phyloP scores from a whole-genome alignment of 2,329 filamentous ascomycete species.

The Ophiostoma perfectum region DNA sequence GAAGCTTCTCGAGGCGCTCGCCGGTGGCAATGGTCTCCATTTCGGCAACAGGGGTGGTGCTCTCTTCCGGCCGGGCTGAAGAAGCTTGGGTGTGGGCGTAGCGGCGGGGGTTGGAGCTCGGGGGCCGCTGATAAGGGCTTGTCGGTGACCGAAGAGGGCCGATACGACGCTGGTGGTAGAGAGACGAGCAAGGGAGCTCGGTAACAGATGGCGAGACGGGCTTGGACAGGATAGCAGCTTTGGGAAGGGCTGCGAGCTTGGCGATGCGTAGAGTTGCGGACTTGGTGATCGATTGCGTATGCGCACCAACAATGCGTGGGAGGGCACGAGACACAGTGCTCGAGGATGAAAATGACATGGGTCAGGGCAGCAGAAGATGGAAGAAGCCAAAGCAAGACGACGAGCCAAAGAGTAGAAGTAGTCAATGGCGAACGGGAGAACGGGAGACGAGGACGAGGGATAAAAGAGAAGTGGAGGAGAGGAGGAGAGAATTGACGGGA shows the following conservation, averaged over 20 bases:
- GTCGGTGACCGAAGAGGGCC: no score
- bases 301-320: not conserved
- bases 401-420: not conserved
- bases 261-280: not conserved
- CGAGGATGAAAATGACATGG: conserved; percentile 13
- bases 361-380: not conserved
- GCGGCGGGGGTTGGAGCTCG: not conserved
- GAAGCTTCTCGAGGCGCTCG: conserved; percentile 66
- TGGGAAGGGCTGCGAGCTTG: not conserved
- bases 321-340: conserved; percentile 18
- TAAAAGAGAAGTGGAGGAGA: not conserved
- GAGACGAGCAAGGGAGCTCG: not conserved
- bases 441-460: not conserved
- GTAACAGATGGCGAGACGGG: not conserved
- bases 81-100: conserved; percentile 8
- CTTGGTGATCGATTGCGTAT: conserved; percentile 6
- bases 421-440: not conserved
- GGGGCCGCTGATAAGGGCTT: not conserved
- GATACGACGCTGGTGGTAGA: not conserved
- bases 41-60: conserved; percentile 25
- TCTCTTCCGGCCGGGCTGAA: conserved; percentile 12
- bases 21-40: conserved; percentile 80
- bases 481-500: not conserved
- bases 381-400: not conserved
- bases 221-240: not conserved